Conservation (phyloP, 1,284 basidiomycete genomes). For the Laetiporus sulphureus region DNA sequence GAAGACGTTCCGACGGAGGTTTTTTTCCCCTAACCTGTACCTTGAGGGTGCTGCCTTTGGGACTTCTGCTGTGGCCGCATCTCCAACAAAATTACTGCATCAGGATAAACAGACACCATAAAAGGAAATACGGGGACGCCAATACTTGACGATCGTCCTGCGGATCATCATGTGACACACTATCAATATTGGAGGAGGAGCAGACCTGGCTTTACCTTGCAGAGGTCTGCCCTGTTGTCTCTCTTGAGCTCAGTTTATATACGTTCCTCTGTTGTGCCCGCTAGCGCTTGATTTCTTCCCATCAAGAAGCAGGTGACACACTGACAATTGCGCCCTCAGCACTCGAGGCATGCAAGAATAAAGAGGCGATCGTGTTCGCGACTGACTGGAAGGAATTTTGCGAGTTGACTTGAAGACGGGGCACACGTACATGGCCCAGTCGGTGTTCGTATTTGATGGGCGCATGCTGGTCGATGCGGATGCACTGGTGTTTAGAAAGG, state of each 20-base stretch:
- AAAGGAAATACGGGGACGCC: no score
- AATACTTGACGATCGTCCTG: no score
- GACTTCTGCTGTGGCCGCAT: no score
- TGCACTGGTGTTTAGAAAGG: conserved; percentile 81
- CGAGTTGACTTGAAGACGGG: conserved; percentile 84
- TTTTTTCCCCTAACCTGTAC: no score
- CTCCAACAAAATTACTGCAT: no score
- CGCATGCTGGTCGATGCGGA: conserved; percentile 80
- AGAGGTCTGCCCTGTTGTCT: conserved; percentile 53
- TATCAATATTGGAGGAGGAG: conserved; percentile 45
- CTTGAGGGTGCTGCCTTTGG: no score
- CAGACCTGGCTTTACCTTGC: conserved; percentile 75
- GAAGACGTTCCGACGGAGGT: no score
- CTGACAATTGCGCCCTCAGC: conserved; percentile 73
- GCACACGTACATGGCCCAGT: conserved; percentile 90
- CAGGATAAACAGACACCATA: no score
- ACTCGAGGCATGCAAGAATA: conserved; percentile 81
- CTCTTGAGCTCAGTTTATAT: conserved; percentile 55
- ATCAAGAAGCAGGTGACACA: conserved; percentile 89
- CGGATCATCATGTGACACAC: no score
- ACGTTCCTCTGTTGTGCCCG: not conserved
- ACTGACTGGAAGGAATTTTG: conserved; percentile 98
- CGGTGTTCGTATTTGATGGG: conserved; percentile 94
- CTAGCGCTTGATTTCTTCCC: conserved; percentile 21
- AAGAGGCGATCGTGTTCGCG: conserved; percentile 90